A percentile compares a stretch with the other conserved stretches of the same genome.
Conservation (phyloP, 805 yeast species). For the Yarrowia porcina region DNA sequence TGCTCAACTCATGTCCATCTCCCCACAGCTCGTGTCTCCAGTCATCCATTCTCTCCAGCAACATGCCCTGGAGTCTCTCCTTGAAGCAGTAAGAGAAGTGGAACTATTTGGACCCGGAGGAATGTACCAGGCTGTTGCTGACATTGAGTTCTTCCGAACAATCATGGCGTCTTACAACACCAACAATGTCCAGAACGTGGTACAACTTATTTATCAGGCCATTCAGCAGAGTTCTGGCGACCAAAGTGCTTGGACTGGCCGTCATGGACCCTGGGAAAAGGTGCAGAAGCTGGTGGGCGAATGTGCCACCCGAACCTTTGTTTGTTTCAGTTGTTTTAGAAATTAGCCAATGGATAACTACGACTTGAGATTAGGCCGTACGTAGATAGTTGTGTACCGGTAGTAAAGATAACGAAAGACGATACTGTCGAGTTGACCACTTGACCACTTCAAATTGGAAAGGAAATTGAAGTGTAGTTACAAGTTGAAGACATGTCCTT, state of each 20-base stretch:
- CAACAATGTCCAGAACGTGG: conserved; percentile 32
- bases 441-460: too few relatives aligned
- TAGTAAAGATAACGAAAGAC: too few relatives aligned
- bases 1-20: conserved; percentile 49
- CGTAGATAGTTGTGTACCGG: too few relatives aligned
- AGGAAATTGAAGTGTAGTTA: too few relatives aligned
- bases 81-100: conserved; percentile 44
- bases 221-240: conserved; percentile 34
- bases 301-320: conserved; percentile 18
- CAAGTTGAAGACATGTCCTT: too few relatives aligned
- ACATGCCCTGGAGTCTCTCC: conserved; percentile 41
- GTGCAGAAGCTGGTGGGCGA: conserved; percentile 30
- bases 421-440: too few relatives aligned
- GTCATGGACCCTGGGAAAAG: conserved; percentile 33
- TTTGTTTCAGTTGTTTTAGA: conserved; percentile 16
- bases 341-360: too few relatives aligned
- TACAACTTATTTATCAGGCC: conserved; percentile 36
- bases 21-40: conserved; percentile 46
- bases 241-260: conserved; percentile 32
- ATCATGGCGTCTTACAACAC: conserved; percentile 35
- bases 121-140: conserved; percentile 51
- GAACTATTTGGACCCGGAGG: conserved; percentile 49
- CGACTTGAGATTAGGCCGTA: too few relatives aligned
- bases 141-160: conserved; percentile 50
- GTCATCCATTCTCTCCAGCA: conserved; percentile 48